A percentile compares a stretch with the other conserved stretches of the same genome.
These are phyloP conservation scores for Suhomyces chickasaworum DNA, from an alignment of 1,139 yeast genomes.

Conservation along the genomic window DNA sequence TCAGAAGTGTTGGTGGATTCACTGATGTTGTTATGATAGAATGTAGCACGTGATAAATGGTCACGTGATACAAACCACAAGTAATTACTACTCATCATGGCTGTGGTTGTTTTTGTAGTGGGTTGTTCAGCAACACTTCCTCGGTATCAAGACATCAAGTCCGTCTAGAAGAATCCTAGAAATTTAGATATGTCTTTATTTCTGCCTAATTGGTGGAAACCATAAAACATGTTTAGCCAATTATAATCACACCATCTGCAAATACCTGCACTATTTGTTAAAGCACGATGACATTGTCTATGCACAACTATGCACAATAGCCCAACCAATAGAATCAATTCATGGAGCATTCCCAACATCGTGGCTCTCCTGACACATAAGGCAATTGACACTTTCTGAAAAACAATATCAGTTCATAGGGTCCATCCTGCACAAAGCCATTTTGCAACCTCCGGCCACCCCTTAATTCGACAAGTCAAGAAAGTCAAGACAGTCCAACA, in stretches of 20 bases:
- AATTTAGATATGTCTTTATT: no score
- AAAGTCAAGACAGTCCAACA: not conserved
- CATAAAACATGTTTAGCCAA: no score
- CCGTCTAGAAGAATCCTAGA: no score
- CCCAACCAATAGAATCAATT: not conserved
- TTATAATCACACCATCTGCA: not conserved
- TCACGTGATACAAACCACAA: conserved; percentile 1
- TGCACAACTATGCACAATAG: not conserved
- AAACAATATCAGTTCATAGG: not conserved
- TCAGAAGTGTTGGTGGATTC: not conserved
- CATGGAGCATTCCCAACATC: not conserved
- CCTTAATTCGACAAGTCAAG: not conserved
- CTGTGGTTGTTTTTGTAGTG: no score
- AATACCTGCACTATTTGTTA: not conserved
- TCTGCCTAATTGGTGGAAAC: no score
- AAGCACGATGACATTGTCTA: not conserved
- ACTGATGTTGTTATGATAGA: not conserved
- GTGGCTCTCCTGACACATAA: not conserved
- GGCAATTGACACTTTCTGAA: not conserved
- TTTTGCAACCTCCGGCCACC: conserved; percentile 9
- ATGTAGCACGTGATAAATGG: not conserved
- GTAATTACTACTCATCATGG: no score
- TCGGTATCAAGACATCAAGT: no score
- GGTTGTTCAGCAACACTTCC: no score
- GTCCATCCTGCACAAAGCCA: not conserved